These are phyloP conservation scores for Blastobotrys robertii DNA, from an alignment of 805 yeast species.

Conservation along the genomic window DNA sequence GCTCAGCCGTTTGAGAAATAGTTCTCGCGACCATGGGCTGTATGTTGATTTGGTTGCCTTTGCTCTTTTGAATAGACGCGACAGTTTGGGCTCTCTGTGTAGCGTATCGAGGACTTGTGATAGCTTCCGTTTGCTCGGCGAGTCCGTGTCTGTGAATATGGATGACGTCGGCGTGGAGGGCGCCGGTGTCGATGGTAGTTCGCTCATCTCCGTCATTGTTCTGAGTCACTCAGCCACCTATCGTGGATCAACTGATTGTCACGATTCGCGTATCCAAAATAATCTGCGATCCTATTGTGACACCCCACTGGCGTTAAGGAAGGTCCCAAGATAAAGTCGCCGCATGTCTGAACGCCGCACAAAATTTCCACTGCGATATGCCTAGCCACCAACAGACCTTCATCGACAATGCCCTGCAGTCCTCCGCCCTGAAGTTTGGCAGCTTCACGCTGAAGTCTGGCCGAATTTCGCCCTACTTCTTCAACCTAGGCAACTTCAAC, in stretches of 20 bases:
- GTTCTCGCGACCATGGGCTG: conserved; percentile 11
- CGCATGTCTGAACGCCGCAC: too few relatives aligned
- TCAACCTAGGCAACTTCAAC: conserved; percentile 84
- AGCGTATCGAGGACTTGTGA: conserved; percentile 1
- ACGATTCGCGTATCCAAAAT: too few relatives aligned
- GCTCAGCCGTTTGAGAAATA: conserved; percentile 5
- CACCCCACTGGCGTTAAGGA: too few relatives aligned
- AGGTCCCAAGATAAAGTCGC: too few relatives aligned
- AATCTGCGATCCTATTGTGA: too few relatives aligned
- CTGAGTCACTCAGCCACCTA: too few relatives aligned
- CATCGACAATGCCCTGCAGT: conserved; percentile 71
- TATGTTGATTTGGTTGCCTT: background rate
- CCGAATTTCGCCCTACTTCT: conserved; percentile 89
- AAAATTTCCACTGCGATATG: conserved; percentile 21
- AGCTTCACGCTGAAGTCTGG: conserved; percentile 86
- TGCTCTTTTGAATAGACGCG: background rate
- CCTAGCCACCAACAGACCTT: conserved; percentile 51
- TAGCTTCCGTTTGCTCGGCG: conserved; percentile 1
- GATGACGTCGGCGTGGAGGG: too few relatives aligned
- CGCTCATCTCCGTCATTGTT: too few relatives aligned
- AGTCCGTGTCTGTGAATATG: too few relatives aligned
- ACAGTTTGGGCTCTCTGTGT: background rate
- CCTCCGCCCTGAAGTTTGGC: conserved; percentile 81
- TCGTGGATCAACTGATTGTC: too few relatives aligned
- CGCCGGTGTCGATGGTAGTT: too few relatives aligned